A percentile compares a stretch with the other conserved stretches of the same genome.
These are phyloP conservation scores for Tylopilus rubrobrunneus DNA, from an alignment of 768 basidiomycete species.

Conservation along the genomic window DNA sequence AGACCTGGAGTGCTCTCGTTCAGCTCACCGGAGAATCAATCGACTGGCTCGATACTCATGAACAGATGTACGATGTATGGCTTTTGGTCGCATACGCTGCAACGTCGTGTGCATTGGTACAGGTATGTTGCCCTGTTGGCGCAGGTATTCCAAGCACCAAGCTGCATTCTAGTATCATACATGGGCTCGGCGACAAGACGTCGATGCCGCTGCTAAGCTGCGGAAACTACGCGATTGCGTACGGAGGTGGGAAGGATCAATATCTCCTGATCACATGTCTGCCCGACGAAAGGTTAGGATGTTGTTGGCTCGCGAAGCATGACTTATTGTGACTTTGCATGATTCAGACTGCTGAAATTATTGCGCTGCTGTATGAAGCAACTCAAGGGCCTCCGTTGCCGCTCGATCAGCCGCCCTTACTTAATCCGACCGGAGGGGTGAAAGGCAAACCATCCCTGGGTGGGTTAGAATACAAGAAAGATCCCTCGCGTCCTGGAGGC, in stretches of 20 bases:
- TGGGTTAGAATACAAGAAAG: conserved; percentile 70
- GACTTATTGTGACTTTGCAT: neutral
- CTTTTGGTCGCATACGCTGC: conserved; percentile 82
- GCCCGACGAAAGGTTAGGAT: conserved; percentile 77
- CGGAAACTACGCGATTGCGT: conserved; percentile 82
- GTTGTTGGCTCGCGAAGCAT: neutral
- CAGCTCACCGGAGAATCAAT: conserved; percentile 74
- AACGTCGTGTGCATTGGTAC: conserved; percentile 85
- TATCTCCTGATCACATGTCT: conserved; percentile 93
- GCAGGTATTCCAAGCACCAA: conserved; percentile 4
- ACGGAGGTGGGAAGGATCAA: conserved; percentile 79
- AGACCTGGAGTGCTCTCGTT: conserved; percentile 75
- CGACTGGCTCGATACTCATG: conserved; percentile 85
- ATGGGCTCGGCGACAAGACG: conserved; percentile 80
- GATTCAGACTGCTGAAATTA: conserved; percentile 83
- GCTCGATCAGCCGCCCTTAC: conserved; percentile 53
- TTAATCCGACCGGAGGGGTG: conserved; percentile 79
- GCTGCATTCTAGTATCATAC: conserved; percentile 73
- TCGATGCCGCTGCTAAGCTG: conserved; percentile 68
- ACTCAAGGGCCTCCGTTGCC: conserved; percentile 70
- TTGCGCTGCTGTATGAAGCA: conserved; percentile 86
- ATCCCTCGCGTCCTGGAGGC: conserved; percentile 77
- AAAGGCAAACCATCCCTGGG: conserved; percentile 50
- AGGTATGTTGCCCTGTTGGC: conserved; percentile 48
- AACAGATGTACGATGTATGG: conserved; percentile 82